These are phyloP conservation scores for Brettanomyces nanus DNA, from an alignment of 805 yeast genomes.

Conservation along the genomic window DNA sequence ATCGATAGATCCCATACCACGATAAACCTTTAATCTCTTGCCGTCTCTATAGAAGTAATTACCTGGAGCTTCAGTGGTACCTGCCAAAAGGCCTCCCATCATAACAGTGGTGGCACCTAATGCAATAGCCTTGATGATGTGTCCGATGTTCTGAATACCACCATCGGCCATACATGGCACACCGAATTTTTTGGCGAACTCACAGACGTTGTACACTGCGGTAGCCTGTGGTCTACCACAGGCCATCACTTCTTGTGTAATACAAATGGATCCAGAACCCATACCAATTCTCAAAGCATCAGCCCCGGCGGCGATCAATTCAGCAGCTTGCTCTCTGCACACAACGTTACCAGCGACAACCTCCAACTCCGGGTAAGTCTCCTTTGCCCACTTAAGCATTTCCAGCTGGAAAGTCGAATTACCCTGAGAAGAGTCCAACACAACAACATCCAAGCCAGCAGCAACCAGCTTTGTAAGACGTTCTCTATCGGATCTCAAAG, in stretches of 20 bases:
- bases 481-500: conserved; percentile 78
- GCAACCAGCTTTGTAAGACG: conserved; percentile 80
- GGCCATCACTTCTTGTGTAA: conserved; percentile 99
- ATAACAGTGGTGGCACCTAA: conserved; percentile 95
- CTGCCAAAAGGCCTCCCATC: conserved; percentile 99
- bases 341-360: conserved; percentile 98
- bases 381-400: conserved; percentile 88
- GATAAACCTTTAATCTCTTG: conserved; percentile 90
- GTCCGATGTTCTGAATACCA: conserved; percentile 98
- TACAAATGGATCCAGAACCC: conserved; percentile 99
- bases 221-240: conserved; percentile 99
- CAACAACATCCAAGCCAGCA: conserved; percentile 96
- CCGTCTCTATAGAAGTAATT: conserved; percentile 97
- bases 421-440: conserved; percentile 95
- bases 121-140: conserved; percentile 92
- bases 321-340: conserved; percentile 98
- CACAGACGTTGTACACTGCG: conserved; percentile 90
- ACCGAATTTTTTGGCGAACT: conserved; percentile 91
- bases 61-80: conserved; percentile 98
- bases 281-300: conserved; percentile 98
- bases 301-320: conserved; percentile 89
- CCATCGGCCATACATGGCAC: conserved; percentile 99
- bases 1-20: conserved; percentile 99
- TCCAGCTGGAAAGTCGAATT: conserved; percentile 91
- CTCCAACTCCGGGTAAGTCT: conserved; percentile 68